Percentiles rank a stretch among this genome's conserved stretches.
phyloP scores from a whole-genome alignment of 495 filamentous ascomycete genomes.

The Podospora appendiculata region DNA sequence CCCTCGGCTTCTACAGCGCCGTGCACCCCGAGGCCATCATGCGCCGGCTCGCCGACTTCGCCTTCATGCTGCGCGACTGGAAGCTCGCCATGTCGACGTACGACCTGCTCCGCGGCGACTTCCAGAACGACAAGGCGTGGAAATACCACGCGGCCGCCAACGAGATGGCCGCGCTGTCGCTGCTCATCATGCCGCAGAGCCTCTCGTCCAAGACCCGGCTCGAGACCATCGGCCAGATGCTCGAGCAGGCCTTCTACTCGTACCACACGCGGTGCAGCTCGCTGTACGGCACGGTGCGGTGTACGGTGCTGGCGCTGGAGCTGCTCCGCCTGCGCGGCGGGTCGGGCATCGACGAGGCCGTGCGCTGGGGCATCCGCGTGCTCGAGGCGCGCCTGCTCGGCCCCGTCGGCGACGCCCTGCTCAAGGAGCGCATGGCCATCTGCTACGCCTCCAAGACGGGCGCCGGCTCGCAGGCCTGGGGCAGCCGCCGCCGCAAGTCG shows the following conservation, averaged over 20 bases:
- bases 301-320: constrained; percentile 67
- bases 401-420: constrained; percentile 65
- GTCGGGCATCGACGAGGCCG: constrained; percentile 76
- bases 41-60: constrained; percentile 89
- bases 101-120: constrained; percentile 80
- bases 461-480: constrained; percentile 54
- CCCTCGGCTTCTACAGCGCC: constrained; percentile 72
- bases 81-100: constrained; percentile 87
- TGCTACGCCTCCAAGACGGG: constrained; percentile 73
- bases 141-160: constrained; percentile 84
- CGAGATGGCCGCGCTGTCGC: constrained; percentile 84
- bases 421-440: constrained; percentile 75
- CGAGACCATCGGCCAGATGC: constrained; percentile 73
- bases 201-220: constrained; percentile 64
- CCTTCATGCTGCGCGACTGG: constrained; percentile 93
- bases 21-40: constrained; percentile 81
- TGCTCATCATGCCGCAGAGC: constrained; percentile 64
- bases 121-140: constrained; percentile 93
- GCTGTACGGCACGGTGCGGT: constrained; percentile 68
- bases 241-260: constrained; percentile 84
- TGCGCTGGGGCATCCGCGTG: constrained; percentile 71
- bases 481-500: constrained; percentile 68
- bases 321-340: constrained; percentile 72
- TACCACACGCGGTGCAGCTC: constrained; percentile 78
- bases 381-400: constrained; percentile 72